These are phyloP conservation scores for Lyophyllum atratum DNA, from an alignment of 768 basidiomycete genomes.

Conservation along the genomic window DNA sequence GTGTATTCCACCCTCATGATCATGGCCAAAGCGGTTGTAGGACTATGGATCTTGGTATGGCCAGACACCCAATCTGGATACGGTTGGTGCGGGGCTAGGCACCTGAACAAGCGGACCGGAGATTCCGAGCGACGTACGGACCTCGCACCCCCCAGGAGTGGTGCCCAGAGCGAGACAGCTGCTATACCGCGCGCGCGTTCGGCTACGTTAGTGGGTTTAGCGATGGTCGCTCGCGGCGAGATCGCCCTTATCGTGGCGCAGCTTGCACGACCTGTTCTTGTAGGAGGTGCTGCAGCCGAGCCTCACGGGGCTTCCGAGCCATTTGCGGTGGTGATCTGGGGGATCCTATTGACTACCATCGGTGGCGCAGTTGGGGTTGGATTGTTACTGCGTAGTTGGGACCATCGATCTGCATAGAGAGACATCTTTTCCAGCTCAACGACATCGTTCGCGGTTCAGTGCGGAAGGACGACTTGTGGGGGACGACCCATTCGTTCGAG, in stretches of 20 bases:
- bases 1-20: constrained; percentile 61
- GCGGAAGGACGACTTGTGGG: no score
- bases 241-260: constrained; percentile 65
- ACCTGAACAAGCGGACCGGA: neutral
- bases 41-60: constrained; percentile 44
- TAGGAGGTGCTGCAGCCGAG: constrained; percentile 6
- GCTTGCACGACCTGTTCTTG: constrained; percentile 35
- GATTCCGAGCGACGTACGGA: neutral
- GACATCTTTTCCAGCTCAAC: no score
- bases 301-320: constrained; percentile 45
- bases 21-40: constrained; percentile 51
- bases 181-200: constrained; percentile 22
- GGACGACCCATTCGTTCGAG: no score
- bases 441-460: no score
- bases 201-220: constrained; percentile 48
- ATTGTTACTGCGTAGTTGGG: constrained; percentile 18
- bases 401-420: neutral
- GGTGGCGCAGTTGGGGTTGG: constrained; percentile 43
- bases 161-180: neutral
- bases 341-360: constrained; percentile 54
- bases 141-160: neutral
- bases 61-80: constrained; percentile 14
- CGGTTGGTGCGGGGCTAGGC: constrained; percentile 14
- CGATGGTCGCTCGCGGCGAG: constrained; percentile 70
- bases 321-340: constrained; percentile 59